These are phyloP conservation scores for Cladosporium sp. DNA, from an alignment of 2,329 filamentous ascomycete genomes.

Conservation along the genomic window DNA sequence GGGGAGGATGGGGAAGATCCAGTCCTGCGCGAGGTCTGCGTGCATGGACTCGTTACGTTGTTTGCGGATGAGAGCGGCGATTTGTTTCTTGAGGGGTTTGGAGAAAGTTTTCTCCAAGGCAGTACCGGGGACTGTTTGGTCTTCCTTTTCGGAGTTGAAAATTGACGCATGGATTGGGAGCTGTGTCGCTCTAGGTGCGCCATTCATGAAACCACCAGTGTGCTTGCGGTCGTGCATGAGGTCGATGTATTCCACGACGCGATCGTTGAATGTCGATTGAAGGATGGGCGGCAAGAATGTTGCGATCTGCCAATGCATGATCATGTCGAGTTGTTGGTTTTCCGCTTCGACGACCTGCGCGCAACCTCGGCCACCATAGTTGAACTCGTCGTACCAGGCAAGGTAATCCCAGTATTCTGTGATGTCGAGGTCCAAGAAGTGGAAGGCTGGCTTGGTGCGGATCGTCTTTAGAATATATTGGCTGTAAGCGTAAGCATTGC, in stretches of 20 bases:
- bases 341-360: constrained; percentile 72
- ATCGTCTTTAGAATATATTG: constrained; percentile 98
- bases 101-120: constrained; percentile 80
- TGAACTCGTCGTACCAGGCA: constrained; percentile 98
- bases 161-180: constrained; percentile 54
- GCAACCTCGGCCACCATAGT: constrained; percentile 93
- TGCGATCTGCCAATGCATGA: constrained; percentile 98
- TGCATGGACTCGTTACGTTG: constrained; percentile 88
- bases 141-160: constrained; percentile 54
- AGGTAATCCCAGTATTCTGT: constrained; percentile 99
- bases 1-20: constrained; percentile 76
- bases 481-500: constrained; percentile 93
- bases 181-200: constrained; percentile 56
- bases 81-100: constrained; percentile 84
- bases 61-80: constrained; percentile 72
- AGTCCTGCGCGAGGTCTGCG: constrained; percentile 80
- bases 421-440: constrained; percentile 95
- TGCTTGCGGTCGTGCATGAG: constrained; percentile 87
- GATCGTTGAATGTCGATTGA: constrained; percentile 82
- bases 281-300: constrained; percentile 79
- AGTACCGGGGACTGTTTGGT: constrained; percentile 53
- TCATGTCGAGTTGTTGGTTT: constrained; percentile 76
- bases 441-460: constrained; percentile 89
- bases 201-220: constrained; percentile 44
- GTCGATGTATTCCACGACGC: constrained; percentile 91